Conservation (phyloP, 1,284 basidiomycete genomes). For the Ustilago lituana region DNA sequence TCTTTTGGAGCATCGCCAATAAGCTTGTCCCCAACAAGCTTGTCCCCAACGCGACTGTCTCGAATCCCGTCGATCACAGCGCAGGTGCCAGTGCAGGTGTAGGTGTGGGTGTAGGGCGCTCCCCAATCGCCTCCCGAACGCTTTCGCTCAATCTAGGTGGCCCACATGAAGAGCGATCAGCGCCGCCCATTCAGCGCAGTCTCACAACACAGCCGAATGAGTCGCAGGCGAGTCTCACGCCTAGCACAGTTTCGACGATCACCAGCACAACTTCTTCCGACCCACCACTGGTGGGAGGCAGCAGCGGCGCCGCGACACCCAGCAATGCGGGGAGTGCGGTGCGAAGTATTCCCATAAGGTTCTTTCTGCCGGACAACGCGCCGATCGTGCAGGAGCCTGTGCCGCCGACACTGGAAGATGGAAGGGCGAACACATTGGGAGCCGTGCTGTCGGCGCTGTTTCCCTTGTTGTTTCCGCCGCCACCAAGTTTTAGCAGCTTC, state of each 20-base stretch:
- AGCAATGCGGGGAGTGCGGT: conserved; percentile 18
- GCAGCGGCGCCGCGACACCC: conserved; percentile 15
- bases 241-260: conserved; percentile 35
- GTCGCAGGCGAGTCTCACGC: conserved; percentile 34
- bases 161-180: conserved; percentile 13
- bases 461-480: conserved; percentile 70
- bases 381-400: conserved; percentile 89
- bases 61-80: too few relatives aligned
- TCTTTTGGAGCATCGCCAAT: conserved; percentile 88
- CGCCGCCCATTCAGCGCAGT: conserved; percentile 18
- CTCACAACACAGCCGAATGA: conserved; percentile 43
- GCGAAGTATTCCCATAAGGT: conserved; percentile 73
- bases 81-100: too few relatives aligned
- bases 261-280: conserved; percentile 40
- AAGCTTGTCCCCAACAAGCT: conserved; percentile 83
- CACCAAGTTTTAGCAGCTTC: conserved; percentile 50
- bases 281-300: conserved; percentile 1
- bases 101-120: conserved; percentile 5
- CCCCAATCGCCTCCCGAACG: conserved; percentile 17
- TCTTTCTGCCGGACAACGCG: conserved; percentile 86
- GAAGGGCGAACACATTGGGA: conserved; percentile 69
- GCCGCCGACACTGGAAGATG: conserved; percentile 71
- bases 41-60: conserved; percentile 63
- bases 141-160: conserved; percentile 26
- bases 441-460: conserved; percentile 68